phyloP scores from a whole-genome alignment of 164 flowering plant species.

The Tetracentron sinense region DNA sequence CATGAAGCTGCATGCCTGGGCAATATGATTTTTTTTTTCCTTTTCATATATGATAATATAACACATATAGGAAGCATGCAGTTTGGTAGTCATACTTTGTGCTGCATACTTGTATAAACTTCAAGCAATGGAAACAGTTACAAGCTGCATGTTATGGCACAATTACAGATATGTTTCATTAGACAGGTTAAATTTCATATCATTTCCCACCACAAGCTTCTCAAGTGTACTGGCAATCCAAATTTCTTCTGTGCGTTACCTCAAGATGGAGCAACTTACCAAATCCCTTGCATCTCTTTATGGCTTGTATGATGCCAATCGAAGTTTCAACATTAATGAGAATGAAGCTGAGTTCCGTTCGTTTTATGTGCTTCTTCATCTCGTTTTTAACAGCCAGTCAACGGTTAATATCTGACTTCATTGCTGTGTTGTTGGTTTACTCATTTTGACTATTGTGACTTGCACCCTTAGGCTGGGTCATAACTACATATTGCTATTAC shows the following conservation, averaged over 20 bases:
- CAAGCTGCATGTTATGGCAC: neutral
- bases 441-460: neutral
- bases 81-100: neutral
- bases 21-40: neutral
- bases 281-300: conserved; percentile 61
- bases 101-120: too few relatives aligned
- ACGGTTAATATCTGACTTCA: conserved; percentile 32
- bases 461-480: neutral
- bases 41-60: too few relatives aligned
- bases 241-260: conserved; percentile 49
- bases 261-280: conserved; percentile 84
- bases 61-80: neutral
- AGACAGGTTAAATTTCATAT: conserved; percentile 83
- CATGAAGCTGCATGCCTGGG: neutral
- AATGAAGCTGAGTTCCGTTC: conserved; percentile 81
- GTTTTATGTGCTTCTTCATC: conserved; percentile 76
- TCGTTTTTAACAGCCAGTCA: conserved; percentile 45
- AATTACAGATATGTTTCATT: neutral
- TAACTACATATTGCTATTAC: neutral
- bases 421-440: neutral
- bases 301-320: conserved; percentile 57
- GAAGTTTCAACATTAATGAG: conserved; percentile 22
- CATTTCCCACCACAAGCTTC: conserved; percentile 69
- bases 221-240: conserved; percentile 24
- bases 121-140: neutral